phyloP scores from a whole-genome alignment of 257 asterid species.

The Plantago elongata region DNA sequence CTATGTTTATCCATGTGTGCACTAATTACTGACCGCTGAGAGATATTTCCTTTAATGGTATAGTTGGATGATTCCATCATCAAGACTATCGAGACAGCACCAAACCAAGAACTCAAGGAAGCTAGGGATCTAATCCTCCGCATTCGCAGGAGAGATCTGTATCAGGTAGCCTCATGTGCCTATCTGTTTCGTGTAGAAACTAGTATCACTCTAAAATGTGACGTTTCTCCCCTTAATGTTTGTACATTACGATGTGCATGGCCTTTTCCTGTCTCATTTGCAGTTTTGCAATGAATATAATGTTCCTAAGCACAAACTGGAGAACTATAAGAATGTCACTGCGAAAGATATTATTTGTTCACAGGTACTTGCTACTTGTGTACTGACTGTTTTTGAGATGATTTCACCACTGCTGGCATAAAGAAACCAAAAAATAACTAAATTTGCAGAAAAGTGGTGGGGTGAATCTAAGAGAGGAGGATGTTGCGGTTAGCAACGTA shows the following conservation, averaged over 20 bases:
- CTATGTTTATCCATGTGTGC: conserved; percentile 15
- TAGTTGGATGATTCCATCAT: conserved; percentile 87
- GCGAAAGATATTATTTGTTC: conserved; percentile 88
- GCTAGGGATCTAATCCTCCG: conserved; percentile 84
- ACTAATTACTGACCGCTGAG: conserved; percentile 20
- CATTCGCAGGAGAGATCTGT: conserved; percentile 76
- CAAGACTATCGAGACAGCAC: conserved; percentile 86
- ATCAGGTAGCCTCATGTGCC: conserved; percentile 42
- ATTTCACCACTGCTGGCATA: conserved; percentile 10
- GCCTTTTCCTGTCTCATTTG: conserved; percentile 26
- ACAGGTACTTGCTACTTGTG: conserved; percentile 45
- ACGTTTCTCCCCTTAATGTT: conserved; percentile 6
- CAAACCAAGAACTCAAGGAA: conserved; percentile 63
- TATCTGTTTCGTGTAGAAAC: neutral
- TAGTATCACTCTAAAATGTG: neutral
- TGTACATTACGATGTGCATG: neutral
- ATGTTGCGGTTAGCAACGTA: conserved; percentile 78
- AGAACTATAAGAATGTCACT: conserved; percentile 69
- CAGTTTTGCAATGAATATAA: conserved; percentile 91
- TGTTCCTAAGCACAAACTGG: conserved; percentile 80
- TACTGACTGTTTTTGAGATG: conserved; percentile 10
- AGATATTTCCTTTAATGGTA: conserved; percentile 17
- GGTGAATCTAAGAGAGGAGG: conserved; percentile 58
- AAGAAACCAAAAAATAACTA: neutral
- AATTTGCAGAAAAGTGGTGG: conserved; percentile 52